Percentiles rank a stretch among this genome's conserved stretches.
phyloP scores from a whole-genome alignment of 176 grass and related monocot genomes.

The Rhynchospora breviuscula region DNA sequence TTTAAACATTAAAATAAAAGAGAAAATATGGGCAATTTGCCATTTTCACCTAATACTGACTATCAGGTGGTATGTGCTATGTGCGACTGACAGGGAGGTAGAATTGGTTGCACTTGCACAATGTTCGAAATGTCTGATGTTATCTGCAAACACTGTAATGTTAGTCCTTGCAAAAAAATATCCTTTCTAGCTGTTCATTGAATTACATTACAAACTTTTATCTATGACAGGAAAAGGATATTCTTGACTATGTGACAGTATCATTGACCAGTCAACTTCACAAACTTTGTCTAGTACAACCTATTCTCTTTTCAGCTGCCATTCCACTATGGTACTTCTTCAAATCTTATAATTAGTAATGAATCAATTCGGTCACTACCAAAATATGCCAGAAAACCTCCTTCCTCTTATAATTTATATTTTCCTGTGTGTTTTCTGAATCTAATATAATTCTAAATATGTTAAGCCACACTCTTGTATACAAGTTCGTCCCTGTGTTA shows the following conservation, averaged over 20 bases:
- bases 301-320: conserved; percentile 54
- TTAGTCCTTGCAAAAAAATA: neutral
- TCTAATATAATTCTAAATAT: neutral
- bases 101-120: neutral
- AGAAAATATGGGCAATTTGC: neutral
- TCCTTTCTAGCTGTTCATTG: neutral
- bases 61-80: too few species aligned
- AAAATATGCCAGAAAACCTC: conserved; percentile 1
- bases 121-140: neutral
- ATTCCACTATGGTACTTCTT: conserved; percentile 39
- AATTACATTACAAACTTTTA: conserved; percentile 5
- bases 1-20: neutral
- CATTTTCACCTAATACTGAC: too few species aligned
- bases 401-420: neutral
- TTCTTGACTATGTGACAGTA: conserved; percentile 54
- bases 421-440: neutral
- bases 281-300: conserved; percentile 62
- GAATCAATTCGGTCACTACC: neutral
- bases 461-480: neutral
- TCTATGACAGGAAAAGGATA: conserved; percentile 60
- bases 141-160: neutral
- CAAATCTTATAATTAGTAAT: neutral
- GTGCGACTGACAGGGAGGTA: neutral
- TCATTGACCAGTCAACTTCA: conserved; percentile 43
- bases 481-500: neutral